These are phyloP conservation scores for Verticillium tricorpus DNA, from an alignment of 2,329 filamentous ascomycete species.

Conservation along the genomic window DNA sequence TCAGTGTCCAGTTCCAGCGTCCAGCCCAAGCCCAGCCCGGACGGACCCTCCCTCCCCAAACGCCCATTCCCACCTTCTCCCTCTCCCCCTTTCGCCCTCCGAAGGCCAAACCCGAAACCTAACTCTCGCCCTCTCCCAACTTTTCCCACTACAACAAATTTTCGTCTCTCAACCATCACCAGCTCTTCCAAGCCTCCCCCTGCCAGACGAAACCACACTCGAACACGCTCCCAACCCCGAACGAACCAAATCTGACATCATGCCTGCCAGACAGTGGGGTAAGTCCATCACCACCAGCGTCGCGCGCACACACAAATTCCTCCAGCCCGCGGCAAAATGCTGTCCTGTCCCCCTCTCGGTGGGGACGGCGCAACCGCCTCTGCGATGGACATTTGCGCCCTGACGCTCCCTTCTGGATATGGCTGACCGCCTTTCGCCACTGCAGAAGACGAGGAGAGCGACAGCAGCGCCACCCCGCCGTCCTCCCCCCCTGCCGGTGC, in stretches of 20 bases:
- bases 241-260: slow-evolving; percentile 24
- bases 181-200: neutral
- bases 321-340: slow-evolving; percentile 9
- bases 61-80: neutral
- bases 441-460: slow-evolving; percentile 31
- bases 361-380: neutral
- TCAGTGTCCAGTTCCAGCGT: neutral
- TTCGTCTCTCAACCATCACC: neutral
- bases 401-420: neutral
- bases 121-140: neutral
- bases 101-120: neutral
- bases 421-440: slow-evolving; percentile 1
- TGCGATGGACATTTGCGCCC: neutral
- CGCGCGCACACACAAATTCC: slow-evolving; percentile 11
- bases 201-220: neutral
- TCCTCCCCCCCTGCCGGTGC: slow-evolving; percentile 33
- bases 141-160: neutral
- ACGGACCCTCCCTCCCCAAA: slow-evolving; percentile 3
- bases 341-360: slow-evolving; percentile 5
- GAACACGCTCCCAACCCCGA: neutral
- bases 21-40: neutral
- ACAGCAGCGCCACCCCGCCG: slow-evolving; percentile 29
- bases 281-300: slow-evolving; percentile 18
- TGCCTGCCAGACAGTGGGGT: slow-evolving; percentile 41
- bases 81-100: neutral